Conservation (phyloP, 345 rosid genomes). For the Populus davidiana region DNA sequence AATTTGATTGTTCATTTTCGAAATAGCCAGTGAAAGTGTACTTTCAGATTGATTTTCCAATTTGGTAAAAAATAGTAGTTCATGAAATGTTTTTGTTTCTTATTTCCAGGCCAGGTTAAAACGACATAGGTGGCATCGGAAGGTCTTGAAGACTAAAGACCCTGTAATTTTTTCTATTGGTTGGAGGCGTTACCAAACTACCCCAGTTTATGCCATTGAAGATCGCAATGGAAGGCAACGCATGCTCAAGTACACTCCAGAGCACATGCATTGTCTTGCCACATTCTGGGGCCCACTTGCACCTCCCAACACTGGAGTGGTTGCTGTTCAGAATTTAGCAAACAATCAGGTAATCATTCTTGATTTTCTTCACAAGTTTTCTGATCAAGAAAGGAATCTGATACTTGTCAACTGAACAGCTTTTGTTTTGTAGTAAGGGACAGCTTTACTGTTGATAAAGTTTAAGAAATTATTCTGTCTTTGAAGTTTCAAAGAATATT, state of each 20-base stretch:
- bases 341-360: constrained; percentile 59
- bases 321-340: constrained; percentile 79
- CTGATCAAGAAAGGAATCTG: not conserved
- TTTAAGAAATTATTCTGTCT: not conserved
- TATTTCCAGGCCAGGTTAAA: constrained; percentile 69
- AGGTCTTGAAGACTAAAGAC: constrained; percentile 82
- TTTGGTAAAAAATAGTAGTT: not conserved
- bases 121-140: constrained; percentile 89
- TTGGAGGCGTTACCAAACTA: constrained; percentile 92
- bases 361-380: constrained; percentile 6
- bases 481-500: not conserved
- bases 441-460: not conserved
- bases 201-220: constrained; percentile 80
- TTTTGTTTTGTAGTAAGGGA: not conserved
- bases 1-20: not conserved
- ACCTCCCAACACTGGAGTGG: constrained; percentile 83
- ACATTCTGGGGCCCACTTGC: constrained; percentile 98
- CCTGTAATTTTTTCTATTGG: constrained; percentile 89
- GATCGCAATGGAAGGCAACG: constrained; percentile 84
- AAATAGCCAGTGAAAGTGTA: no score
- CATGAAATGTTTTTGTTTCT: not conserved
- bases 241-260: constrained; percentile 95
- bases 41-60: no score
- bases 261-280: constrained; percentile 94
- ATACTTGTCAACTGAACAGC: constrained; percentile 1